These are phyloP conservation scores for Sarcomyxa edulis DNA, from an alignment of 768 basidiomycete genomes.

Conservation along the genomic window DNA sequence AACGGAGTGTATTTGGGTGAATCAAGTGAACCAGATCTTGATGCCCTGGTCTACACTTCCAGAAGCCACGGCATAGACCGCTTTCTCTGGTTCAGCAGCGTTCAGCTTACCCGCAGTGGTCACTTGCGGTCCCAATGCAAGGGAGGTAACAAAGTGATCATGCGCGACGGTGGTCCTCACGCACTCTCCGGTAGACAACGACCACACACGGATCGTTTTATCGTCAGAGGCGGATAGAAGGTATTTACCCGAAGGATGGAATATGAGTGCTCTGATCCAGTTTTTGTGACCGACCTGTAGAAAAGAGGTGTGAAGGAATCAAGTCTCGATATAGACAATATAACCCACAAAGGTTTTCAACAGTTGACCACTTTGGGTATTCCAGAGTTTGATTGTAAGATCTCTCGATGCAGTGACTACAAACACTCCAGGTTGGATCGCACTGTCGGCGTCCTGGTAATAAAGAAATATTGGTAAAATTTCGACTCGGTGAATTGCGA, in stretches of 20 bases:
- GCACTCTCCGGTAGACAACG: slow-evolving; percentile 79
- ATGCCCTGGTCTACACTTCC: too few species aligned
- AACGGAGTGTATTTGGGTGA: too few species aligned
- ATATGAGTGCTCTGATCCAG: slow-evolving; percentile 84
- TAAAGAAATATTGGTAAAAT: too few species aligned
- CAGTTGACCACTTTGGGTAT: slow-evolving; percentile 75
- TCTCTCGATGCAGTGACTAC: slow-evolving; percentile 83
- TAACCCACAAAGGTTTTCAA: slow-evolving; percentile 62
- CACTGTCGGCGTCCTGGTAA: too few species aligned
- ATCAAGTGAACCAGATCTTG: too few species aligned
- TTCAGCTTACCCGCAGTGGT: too few species aligned
- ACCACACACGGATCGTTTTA: slow-evolving; percentile 89
- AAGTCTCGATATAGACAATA: too few species aligned
- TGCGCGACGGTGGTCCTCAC: slow-evolving; percentile 87
- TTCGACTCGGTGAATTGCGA: not conserved
- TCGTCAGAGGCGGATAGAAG: slow-evolving; percentile 91
- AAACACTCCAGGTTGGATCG: too few species aligned
- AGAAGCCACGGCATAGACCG: too few species aligned
- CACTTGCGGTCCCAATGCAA: slow-evolving; percentile 88
- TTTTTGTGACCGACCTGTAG: too few species aligned
- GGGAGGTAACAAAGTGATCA: slow-evolving; percentile 74
- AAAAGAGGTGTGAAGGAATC: too few species aligned
- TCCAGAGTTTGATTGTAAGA: slow-evolving; percentile 91
- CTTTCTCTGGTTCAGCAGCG: too few species aligned
- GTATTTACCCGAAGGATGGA: slow-evolving; percentile 87